Percentiles rank a stretch among this genome's conserved stretches.
Conservation (phyloP, 2,329 filamentous ascomycete genomes). For the Aspergillus brunneoviolaceus region DNA sequence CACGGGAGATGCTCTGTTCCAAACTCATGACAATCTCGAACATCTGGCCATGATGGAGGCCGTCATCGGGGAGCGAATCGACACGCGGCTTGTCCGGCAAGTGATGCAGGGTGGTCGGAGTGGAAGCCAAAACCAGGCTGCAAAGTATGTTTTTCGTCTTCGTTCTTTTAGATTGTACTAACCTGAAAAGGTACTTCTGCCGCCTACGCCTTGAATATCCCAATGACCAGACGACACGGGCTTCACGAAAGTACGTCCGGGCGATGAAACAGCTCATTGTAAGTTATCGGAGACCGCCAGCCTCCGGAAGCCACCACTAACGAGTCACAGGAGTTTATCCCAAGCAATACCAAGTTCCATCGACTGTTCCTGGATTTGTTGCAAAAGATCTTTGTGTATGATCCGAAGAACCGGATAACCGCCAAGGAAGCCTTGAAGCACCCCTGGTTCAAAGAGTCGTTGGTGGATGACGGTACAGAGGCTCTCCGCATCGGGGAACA, state of each 20-base stretch:
- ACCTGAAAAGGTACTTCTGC: conserved; percentile 53
- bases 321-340: conserved; percentile 60
- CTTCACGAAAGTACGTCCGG: conserved; percentile 65
- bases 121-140: conserved; percentile 53
- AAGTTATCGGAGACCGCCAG: conserved; percentile 26
- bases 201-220: conserved; percentile 62
- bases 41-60: conserved; percentile 70
- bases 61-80: conserved; percentile 58
- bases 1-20: conserved; percentile 66
- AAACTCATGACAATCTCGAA: conserved; percentile 67
- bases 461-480: conserved; percentile 66
- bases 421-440: conserved; percentile 65
- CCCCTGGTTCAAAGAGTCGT: conserved; percentile 64
- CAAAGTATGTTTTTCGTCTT: conserved; percentile 50
- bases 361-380: conserved; percentile 63
- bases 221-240: conserved; percentile 61
- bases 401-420: conserved; percentile 64
- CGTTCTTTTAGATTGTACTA: conserved; percentile 27
- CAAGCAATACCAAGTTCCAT: conserved; percentile 60
- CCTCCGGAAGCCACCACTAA: conserved; percentile 17
- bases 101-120: conserved; percentile 51
- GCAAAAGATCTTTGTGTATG: conserved; percentile 64
- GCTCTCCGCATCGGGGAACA: conserved; percentile 58
- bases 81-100: conserved; percentile 54
- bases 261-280: conserved; percentile 65